These are phyloP conservation scores for Leccinum barrowsii DNA, from an alignment of 768 basidiomycete species.

Conservation along the genomic window DNA sequence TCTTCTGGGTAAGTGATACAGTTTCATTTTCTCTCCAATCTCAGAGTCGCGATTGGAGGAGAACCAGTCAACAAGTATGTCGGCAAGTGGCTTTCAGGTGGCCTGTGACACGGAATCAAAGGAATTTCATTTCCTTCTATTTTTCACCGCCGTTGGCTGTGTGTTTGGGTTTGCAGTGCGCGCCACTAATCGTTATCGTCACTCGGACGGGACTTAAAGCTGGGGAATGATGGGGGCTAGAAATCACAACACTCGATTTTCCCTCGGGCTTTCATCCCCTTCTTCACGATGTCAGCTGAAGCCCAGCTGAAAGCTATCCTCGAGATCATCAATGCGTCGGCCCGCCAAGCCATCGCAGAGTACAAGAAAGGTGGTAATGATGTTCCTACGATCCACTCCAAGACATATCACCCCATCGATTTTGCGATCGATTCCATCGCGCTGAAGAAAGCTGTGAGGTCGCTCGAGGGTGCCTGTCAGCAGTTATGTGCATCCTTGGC, in stretches of 20 bases:
- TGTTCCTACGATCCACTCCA: constrained; percentile 24
- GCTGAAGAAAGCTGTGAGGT: constrained; percentile 24
- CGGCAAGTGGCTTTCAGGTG: not conserved
- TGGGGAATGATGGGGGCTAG: not conserved
- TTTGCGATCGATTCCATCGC: constrained; percentile 16
- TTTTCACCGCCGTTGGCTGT: not conserved
- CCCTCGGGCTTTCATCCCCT: not conserved
- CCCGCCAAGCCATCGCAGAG: constrained; percentile 23
- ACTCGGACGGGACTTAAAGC: not conserved
- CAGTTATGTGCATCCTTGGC: constrained; percentile 27
- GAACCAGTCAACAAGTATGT: not conserved
- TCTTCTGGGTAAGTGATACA: not conserved
- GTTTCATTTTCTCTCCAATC: too few relatives aligned
- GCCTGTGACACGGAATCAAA: not conserved
- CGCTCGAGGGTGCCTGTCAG: constrained; percentile 27
- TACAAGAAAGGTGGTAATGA: constrained; percentile 22
- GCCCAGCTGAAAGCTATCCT: constrained; percentile 16
- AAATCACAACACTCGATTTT: not conserved
- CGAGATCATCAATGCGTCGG: constrained; percentile 29
- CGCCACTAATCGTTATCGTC: not conserved
- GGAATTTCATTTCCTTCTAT: not conserved
- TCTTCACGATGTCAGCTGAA: constrained; percentile 17
- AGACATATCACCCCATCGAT: constrained; percentile 23
- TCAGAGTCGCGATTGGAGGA: not conserved
- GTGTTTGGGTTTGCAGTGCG: not conserved